Percentiles rank a stretch among this genome's conserved stretches.
Evolutionary conservation across 495 filamentous ascomycete genomes (phyloP).

Genomic region (Penicillium samsonianum): DNA sequence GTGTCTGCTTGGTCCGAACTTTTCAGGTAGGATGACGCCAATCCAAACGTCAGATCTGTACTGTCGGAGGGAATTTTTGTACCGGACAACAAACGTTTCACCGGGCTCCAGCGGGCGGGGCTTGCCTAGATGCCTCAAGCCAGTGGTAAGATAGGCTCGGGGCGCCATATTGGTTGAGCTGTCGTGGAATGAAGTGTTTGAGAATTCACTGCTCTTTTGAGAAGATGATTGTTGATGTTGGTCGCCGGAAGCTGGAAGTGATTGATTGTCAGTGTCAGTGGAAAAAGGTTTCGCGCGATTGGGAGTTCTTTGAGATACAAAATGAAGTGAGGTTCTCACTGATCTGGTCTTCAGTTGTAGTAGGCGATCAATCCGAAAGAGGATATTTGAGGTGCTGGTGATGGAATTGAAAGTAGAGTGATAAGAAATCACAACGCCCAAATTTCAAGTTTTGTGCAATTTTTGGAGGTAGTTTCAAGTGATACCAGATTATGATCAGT

Average conservation of each 20-base stretch:
- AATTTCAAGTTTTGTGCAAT: background rate
- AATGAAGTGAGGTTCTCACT: background rate
- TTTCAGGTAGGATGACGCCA: conserved; percentile 10
- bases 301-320: background rate
- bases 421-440: background rate
- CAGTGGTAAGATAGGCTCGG: background rate
- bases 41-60: conserved; percentile 26
- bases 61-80: conserved; percentile 15
- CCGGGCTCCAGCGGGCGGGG: conserved; percentile 14
- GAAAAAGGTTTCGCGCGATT: background rate
- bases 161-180: background rate
- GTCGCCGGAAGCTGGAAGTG: background rate
- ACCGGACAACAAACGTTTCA: conserved; percentile 16
- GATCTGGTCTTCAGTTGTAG: background rate
- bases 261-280: background rate
- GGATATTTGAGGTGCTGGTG: background rate
- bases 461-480: background rate
- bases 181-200: background rate
- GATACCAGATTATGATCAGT: background rate
- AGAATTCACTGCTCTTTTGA: background rate
- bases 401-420: background rate
- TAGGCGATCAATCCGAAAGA: background rate
- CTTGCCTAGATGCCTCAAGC: background rate
- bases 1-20: conserved; percentile 3
- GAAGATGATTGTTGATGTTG: background rate